A percentile compares a stretch with the other conserved stretches of the same genome.
Evolutionary conservation across 345 rosid species (phyloP).

Genomic region (Populus nigra): DNA sequence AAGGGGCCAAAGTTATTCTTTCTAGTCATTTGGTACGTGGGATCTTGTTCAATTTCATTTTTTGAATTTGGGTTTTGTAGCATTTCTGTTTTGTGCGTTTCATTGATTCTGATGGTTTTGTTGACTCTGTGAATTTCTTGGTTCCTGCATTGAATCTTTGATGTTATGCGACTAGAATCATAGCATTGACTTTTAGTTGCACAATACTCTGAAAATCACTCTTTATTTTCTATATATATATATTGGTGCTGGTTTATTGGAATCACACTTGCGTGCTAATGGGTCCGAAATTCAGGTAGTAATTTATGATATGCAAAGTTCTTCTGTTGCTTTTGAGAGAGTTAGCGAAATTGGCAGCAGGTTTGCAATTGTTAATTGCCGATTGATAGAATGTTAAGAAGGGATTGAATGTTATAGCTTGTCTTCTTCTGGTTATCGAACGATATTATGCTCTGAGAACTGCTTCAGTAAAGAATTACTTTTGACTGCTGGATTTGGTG

Average conservation of each 20-base stretch:
- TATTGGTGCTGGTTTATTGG: not conserved
- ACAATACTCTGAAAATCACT: not conserved
- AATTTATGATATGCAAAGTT: not conserved
- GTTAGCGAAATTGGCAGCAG: not conserved
- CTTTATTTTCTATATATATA: not conserved
- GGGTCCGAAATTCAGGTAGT: not conserved
- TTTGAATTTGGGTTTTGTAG: not conserved
- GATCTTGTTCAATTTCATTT: not conserved
- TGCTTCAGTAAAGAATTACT: not conserved
- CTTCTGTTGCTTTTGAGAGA: not conserved
- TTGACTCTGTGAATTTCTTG: not conserved
- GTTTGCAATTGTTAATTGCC: not conserved
- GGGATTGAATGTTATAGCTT: not conserved
- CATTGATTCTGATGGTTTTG: not conserved
- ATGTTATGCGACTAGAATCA: not conserved
- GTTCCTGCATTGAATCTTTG: not conserved
- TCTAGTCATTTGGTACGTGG: constrained; percentile 82
- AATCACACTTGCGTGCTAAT: not conserved
- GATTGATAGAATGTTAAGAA: not conserved
- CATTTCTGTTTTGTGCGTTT: not conserved
- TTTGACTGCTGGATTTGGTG: not conserved
- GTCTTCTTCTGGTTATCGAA: not conserved
- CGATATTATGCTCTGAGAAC: not conserved
- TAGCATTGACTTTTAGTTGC: not conserved
- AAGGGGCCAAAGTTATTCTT: constrained; percentile 93